Evolutionary conservation across 2,329 filamentous ascomycete genomes (phyloP), one percentile per base, ranked within the genome.

Genomic region (Claviceps spartinae): DNA sequence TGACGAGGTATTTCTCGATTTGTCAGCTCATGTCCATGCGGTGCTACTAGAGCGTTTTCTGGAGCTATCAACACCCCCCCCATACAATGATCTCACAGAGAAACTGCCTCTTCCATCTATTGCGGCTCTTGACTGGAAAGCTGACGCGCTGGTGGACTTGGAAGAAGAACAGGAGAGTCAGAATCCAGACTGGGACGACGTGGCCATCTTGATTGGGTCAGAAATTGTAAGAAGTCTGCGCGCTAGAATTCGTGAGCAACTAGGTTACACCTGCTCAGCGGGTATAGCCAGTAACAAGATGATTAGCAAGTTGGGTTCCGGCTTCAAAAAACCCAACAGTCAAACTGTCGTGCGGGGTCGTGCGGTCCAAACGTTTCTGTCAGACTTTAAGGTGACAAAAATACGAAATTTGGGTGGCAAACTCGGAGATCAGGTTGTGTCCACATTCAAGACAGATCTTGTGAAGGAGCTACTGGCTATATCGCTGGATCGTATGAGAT

Each of bases 341-440:
- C 93, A 98, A 69, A 97, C 91, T 0, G 81, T 97, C n/a, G 82
- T 98, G 48, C 84, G 93, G 24, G 91, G 88, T 63, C 81, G 89
- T 47, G 91, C 91, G 1, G 75, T 88, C 2, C 75, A 82, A 56
- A 75, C 84, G 44, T 98, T 98, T 62, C 71, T 98, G 43, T 79
- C 78, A 8, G 80, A 79, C 16, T 89, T 95, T 74, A 95, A 95
- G 63, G 91, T 96, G 62, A 95, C 89, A 16, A 95, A 95, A 67
- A 93, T 98, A 51, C 79, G 91, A 16, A 95, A 91, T 66, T 71
- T 98, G n/a, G 93, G 93, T 30, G 93, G 93, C 22, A 97, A 97
- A 69, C 73, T 97, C 34, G 93, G 93, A 5, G 88, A 95, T 50
- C 86, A 94, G 58, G 80, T 95, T 8, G 82, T 84, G 1, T 78